Conservation (phyloP, 1,284 basidiomycete species). For the Inonotus obliquus region DNA sequence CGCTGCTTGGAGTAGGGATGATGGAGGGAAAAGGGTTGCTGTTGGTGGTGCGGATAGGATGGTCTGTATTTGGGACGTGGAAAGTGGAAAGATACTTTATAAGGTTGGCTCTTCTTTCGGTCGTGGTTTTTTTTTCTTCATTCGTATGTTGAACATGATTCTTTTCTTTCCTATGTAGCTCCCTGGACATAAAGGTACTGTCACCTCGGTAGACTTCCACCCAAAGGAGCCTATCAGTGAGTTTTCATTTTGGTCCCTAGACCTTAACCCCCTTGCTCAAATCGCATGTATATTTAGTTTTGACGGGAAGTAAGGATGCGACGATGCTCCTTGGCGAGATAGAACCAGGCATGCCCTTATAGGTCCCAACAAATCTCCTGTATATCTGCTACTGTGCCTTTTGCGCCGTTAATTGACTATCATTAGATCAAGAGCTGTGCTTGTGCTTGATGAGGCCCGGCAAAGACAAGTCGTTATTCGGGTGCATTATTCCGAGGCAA, state of each 20-base stretch:
- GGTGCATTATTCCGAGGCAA: too few relatives aligned
- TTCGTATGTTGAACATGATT: too few relatives aligned
- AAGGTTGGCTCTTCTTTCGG: conserved; percentile 48
- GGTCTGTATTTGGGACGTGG: conserved; percentile 93
- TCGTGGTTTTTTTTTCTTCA: neutral
- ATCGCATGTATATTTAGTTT: too few relatives aligned
- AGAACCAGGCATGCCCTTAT: conserved; percentile 14
- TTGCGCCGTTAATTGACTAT: too few relatives aligned
- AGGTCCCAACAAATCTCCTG: neutral
- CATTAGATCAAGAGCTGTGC: too few relatives aligned
- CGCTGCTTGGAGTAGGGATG: conserved; percentile 79
- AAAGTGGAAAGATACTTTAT: conserved; percentile 79
- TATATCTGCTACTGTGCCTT: neutral
- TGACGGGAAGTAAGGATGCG: conserved; percentile 19
- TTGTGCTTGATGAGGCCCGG: too few relatives aligned
- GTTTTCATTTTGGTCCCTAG: conserved; percentile 25
- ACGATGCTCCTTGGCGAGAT: conserved; percentile 19
- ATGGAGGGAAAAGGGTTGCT: conserved; percentile 66
- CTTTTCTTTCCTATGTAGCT: conserved; percentile 41
- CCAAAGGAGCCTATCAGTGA: conserved; percentile 88
- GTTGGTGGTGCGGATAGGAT: conserved; percentile 79
- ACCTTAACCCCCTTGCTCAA: too few relatives aligned
- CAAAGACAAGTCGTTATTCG: too few relatives aligned
- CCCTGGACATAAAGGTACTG: conserved; percentile 91
- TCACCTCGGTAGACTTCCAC: conserved; percentile 87